Evolutionary conservation across 1,139 yeast genomes (phyloP).

Genomic region (Candida neerlandica): DNA sequence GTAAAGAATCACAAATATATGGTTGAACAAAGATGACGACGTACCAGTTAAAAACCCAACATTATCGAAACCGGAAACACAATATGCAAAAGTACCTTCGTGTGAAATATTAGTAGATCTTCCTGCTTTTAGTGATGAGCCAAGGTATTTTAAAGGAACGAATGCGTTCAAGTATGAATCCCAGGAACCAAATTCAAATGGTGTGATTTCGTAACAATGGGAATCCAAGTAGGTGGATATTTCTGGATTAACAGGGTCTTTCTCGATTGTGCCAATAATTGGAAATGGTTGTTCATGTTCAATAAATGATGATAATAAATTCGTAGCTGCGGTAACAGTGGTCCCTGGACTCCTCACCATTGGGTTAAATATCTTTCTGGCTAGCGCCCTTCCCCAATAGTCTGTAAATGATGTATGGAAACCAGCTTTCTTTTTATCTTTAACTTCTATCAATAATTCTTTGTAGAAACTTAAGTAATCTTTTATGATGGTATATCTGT

Average conservation of each 20-base stretch:
- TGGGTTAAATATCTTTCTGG: constrained; percentile 47
- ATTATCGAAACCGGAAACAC: constrained; percentile 66
- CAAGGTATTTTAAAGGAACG: constrained; percentile 54
- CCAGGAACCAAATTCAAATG: constrained; percentile 75
- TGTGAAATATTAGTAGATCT: constrained; percentile 22
- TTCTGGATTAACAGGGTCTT: constrained; percentile 24
- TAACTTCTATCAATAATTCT: constrained; percentile 53
- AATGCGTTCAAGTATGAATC: constrained; percentile 54
- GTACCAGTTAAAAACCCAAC: constrained; percentile 75
- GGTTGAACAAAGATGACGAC: constrained; percentile 71
- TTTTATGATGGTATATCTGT: constrained; percentile 18
- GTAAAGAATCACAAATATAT: constrained; percentile 51
- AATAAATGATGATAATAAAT: constrained; percentile 21
- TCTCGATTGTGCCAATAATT: constrained; percentile 39
- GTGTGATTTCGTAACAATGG: constrained; percentile 56
- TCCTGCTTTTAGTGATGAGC: constrained; percentile 47
- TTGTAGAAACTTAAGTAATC: constrained; percentile 48
- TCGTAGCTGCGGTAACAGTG: constrained; percentile 26
- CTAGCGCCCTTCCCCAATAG: constrained; percentile 67
- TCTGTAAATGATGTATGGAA: constrained; percentile 64
- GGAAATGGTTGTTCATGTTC: constrained; percentile 45
- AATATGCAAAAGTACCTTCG: constrained; percentile 26
- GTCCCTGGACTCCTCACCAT: constrained; percentile 39
- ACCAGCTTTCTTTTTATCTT: constrained; percentile 54
- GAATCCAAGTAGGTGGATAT: constrained; percentile 27